A percentile compares a stretch with the other conserved stretches of the same genome.
Evolutionary conservation across 2,329 filamentous ascomycete genomes (phyloP).

Genomic region (Fusarium sp.): DNA sequence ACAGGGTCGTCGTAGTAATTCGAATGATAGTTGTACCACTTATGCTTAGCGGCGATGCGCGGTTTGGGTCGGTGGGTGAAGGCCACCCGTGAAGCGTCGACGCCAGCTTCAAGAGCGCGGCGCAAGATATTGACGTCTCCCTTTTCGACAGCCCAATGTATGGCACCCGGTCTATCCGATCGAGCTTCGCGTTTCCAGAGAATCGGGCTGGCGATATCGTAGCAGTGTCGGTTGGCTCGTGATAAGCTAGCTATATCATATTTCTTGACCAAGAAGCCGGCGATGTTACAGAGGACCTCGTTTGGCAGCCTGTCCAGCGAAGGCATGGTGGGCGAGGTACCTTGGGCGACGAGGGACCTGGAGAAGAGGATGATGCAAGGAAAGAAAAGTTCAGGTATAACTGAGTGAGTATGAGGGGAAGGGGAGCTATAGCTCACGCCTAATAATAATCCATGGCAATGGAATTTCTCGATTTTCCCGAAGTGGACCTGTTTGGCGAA

Average conservation of each 20-base stretch:
- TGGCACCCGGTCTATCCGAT: conserved; percentile 40
- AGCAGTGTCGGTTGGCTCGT: conserved; percentile 37
- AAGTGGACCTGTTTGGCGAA: conserved; percentile 2
- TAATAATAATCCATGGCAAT: not conserved
- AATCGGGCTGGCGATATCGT: conserved; percentile 40
- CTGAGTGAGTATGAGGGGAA: conserved; percentile 2
- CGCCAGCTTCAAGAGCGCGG: conserved; percentile 39
- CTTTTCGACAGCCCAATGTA: conserved; percentile 42
- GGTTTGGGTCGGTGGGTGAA: conserved; percentile 42
- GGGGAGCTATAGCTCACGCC: conserved; percentile 30
- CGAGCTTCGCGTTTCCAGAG: conserved; percentile 41
- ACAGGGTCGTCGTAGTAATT: conserved; percentile 40
- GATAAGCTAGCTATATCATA: conserved; percentile 41
- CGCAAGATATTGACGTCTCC: conserved; percentile 33
- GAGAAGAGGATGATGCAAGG: not conserved
- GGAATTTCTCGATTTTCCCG: conserved; percentile 21
- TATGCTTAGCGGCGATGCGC: conserved; percentile 33
- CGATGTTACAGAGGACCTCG: conserved; percentile 41
- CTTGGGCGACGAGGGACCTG: conserved; percentile 17
- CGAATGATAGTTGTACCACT: conserved; percentile 44
- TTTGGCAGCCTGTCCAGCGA: conserved; percentile 46
- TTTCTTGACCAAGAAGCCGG: conserved; percentile 39
- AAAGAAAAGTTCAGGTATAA: not conserved
- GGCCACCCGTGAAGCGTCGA: conserved; percentile 36
- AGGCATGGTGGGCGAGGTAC: conserved; percentile 37